Evolutionary conservation across 495 filamentous ascomycete genomes (phyloP), one percentile per base, ranked within the genome.

Genomic region (Ramalina intermedia): DNA sequence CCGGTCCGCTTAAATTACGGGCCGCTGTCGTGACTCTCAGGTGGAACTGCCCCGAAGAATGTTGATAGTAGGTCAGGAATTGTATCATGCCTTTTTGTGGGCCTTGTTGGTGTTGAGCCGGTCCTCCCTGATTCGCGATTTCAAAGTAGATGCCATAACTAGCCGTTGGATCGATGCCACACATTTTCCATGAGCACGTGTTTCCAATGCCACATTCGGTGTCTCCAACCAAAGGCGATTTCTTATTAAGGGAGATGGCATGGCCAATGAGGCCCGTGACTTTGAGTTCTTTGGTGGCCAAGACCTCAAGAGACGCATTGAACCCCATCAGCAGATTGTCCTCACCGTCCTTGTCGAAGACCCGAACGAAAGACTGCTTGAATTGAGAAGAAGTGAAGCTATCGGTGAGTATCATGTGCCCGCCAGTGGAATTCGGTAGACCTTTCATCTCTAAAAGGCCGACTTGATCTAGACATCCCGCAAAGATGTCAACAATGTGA

Each of bases 181-280:
- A 96, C 88, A 99, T 96, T 68, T 96, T 99, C 93, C 93, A 99
- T 2, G 88, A 90, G 66, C 93, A 96, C 6, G 93, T 99, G 60
- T 96, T 96, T 59, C 93, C 93, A 57, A 96, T 96, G 56, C 93
- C 93, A 63, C 88, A 93, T 62, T 99, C 93, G 0, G 91, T 96
- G 69, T 99, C 93, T 40, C 93, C 93, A 24, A 99, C 93, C 6
- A 87, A 94, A 9, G 83, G 81, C 2, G 91, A 96, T 61, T 99
- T 99, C 71, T 96, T 99, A 70, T 96, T 96, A 61, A 95, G 68
- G 3, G 88, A 94, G 29, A 96, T 80, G 2, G 91, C 93, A 62
- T 96, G 93, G 18, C 93, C 93, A 61, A 99, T 99, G 41, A 99
- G 75, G 42, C 93, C 93, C 29, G 93, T 99, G 46, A 99, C 91